phyloP scores from a whole-genome alignment of 345 rosid species.

The Turnera subulata region DNA sequence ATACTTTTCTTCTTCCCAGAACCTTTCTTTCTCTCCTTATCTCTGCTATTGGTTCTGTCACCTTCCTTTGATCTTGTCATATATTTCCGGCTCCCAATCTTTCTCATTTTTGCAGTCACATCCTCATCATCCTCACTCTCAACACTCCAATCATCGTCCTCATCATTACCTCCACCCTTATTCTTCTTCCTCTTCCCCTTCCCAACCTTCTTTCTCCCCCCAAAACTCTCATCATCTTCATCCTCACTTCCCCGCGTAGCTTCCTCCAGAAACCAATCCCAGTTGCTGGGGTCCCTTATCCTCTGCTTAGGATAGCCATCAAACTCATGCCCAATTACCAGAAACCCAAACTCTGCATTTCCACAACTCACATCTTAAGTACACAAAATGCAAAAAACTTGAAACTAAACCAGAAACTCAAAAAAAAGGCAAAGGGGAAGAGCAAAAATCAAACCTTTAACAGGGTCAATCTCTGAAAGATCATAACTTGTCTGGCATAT shows the following conservation, averaged over 20 bases:
- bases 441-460: slow-evolving; percentile 43
- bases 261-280: slow-evolving; percentile 88
- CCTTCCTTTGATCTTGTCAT: slow-evolving; percentile 52
- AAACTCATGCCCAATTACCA: slow-evolving; percentile 69
- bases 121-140: slow-evolving; percentile 48
- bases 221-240: slow-evolving; percentile 24
- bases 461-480: slow-evolving; percentile 44
- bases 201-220: slow-evolving; percentile 11
- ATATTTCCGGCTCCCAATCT: slow-evolving; percentile 29
- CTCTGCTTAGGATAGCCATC: slow-evolving; percentile 53
- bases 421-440: not conserved
- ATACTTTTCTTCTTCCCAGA: slow-evolving; percentile 15
- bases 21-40: slow-evolving; percentile 7
- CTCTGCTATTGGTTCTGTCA: slow-evolving; percentile 15
- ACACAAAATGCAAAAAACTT: not conserved
- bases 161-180: slow-evolving; percentile 13
- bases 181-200: slow-evolving; percentile 38
- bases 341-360: slow-evolving; percentile 76
- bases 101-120: slow-evolving; percentile 43
- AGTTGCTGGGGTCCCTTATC: slow-evolving; percentile 34
- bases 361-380: not conserved
- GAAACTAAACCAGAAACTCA: not conserved
- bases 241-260: slow-evolving; percentile 24
- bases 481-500: slow-evolving; percentile 22
- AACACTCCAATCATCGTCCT: too few relatives aligned